phyloP scores from a whole-genome alignment of 305 asterid species.

The Solanum aculeatissimum region DNA sequence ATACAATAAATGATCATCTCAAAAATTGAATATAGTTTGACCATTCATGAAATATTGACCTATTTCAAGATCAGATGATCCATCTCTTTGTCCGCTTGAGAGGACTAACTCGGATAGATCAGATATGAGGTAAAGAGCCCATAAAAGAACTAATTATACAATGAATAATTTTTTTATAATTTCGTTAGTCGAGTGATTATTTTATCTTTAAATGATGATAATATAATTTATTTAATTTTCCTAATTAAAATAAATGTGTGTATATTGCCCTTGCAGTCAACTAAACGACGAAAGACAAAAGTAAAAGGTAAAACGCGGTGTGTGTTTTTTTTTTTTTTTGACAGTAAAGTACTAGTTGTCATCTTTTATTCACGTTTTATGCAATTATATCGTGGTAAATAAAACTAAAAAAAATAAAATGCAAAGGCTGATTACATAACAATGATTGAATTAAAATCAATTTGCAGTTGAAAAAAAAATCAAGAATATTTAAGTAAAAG shows the following conservation, averaged over 20 bases:
- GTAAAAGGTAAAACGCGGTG: neutral
- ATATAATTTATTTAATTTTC: neutral
- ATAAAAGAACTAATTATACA: no score
- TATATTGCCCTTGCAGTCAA: neutral
- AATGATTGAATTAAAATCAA: neutral
- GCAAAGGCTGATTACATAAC: neutral
- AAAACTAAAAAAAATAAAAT: neutral
- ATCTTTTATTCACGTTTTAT: neutral
- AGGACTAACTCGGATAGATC: no score
- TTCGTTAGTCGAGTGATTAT: no score
- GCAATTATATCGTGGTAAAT: neutral
- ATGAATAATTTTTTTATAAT: no score
- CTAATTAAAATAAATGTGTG: neutral
- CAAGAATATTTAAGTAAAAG: neutral
- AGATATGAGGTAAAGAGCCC: no score
- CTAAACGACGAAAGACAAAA: neutral
- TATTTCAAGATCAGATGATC: no score
- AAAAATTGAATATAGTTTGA: no score
- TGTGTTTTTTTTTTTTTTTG: no score
- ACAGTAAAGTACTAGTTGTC: neutral
- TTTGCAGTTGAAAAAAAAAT: neutral
- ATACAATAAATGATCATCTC: no score
- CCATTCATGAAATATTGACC: no score
- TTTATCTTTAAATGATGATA: no score
- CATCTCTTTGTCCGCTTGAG: no score